phyloP scores from a whole-genome alignment of 106 monocot species.

The Vanilla planifolia region DNA sequence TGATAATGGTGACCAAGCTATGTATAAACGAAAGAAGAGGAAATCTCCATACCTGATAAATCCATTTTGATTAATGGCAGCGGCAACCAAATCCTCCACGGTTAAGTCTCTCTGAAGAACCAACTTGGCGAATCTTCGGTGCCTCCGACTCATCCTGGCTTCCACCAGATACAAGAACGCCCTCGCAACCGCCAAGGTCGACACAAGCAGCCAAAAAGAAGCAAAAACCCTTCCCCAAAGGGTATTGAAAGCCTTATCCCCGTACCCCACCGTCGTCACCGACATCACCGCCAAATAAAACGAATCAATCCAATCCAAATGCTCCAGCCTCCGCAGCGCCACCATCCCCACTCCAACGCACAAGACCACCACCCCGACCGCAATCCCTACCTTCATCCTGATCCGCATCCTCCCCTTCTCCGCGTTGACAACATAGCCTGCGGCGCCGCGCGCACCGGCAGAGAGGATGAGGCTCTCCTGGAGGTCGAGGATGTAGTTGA shows the following conservation, averaged over 20 bases:
- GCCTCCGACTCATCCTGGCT: conserved; percentile 41
- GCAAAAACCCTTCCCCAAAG: conserved; percentile 42
- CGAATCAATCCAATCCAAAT: conserved; percentile 46
- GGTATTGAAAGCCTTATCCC: conserved; percentile 52
- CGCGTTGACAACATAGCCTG: conserved; percentile 29
- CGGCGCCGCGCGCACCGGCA: neutral
- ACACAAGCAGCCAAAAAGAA: conserved; percentile 53
- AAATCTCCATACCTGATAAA: conserved; percentile 34
- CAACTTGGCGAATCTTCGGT: conserved; percentile 32
- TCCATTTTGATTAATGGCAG: conserved; percentile 35
- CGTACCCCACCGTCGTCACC: conserved; percentile 68
- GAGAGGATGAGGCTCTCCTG: conserved; percentile 38
- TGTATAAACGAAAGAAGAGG: neutral
- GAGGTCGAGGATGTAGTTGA: conserved; percentile 39
- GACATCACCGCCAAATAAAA: conserved; percentile 63
- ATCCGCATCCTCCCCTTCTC: conserved; percentile 64
- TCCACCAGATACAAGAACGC: conserved; percentile 46
- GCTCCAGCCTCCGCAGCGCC: conserved; percentile 30
- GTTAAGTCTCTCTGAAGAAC: conserved; percentile 39
- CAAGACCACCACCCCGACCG: conserved; percentile 31
- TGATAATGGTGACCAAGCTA: too few relatives aligned
- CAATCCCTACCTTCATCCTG: conserved; percentile 35
- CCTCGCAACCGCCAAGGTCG: conserved; percentile 50
- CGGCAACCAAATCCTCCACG: conserved; percentile 37
- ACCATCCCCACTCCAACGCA: conserved; percentile 37